Conservation (phyloP, 2,329 filamentous ascomycete genomes). For the Beauveria varroae region DNA sequence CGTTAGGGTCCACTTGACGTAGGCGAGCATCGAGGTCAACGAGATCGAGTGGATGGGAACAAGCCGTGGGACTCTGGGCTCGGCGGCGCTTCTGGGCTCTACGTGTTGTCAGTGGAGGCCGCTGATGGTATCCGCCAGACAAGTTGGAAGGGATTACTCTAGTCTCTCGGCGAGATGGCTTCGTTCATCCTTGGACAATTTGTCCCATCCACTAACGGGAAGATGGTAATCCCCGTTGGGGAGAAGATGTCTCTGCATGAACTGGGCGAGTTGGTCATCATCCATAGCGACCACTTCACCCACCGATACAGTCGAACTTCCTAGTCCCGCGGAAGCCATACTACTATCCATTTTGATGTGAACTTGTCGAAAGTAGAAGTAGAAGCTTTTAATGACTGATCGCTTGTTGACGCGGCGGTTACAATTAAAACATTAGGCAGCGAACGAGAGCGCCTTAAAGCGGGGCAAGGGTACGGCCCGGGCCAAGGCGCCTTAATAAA, state of each 20-base stretch:
- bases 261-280: background rate
- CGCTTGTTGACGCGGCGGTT: background rate
- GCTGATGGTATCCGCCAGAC: too few species aligned
- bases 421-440: too few species aligned
- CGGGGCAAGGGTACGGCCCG: too few species aligned
- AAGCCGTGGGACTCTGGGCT: slow-evolving; percentile 2
- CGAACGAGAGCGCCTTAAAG: too few species aligned
- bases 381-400: background rate
- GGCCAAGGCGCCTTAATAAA: too few species aligned
- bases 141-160: background rate
- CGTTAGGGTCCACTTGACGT: slow-evolving; percentile 2
- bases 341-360: background rate
- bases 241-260: background rate
- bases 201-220: background rate
- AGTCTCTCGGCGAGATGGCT: background rate
- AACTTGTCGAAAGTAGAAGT: background rate
- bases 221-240: background rate
- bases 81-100: background rate
- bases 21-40: slow-evolving; percentile 16
- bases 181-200: background rate
- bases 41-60: slow-evolving; percentile 16
- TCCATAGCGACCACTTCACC: background rate
- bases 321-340: background rate
- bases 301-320: background rate
- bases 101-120: background rate